Evolutionary conservation across 192 early-diverging fungal species (phyloP).

Genomic region (Coemansia sp.): DNA sequence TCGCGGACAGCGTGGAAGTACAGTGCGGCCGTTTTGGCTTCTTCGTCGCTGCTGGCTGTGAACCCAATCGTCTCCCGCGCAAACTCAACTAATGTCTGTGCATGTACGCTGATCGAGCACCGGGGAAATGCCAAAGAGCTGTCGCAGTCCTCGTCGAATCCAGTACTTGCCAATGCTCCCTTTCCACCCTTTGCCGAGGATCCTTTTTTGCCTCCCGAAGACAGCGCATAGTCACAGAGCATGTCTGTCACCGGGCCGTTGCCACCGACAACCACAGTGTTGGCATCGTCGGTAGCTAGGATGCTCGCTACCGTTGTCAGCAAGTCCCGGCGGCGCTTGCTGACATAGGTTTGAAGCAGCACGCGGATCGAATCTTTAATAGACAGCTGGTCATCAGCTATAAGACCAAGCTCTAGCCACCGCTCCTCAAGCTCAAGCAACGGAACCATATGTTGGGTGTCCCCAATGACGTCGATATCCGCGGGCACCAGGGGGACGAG

Average conservation of each 20-base stretch:
- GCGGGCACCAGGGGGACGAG: slow-evolving; percentile 33
- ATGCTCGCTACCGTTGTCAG: slow-evolving; percentile 36
- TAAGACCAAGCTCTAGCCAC: slow-evolving; percentile 39
- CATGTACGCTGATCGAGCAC: slow-evolving; percentile 45
- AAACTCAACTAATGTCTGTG: slow-evolving; percentile 54
- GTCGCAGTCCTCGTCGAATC: slow-evolving; percentile 12
- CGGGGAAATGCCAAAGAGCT: slow-evolving; percentile 32
- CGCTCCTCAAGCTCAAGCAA: slow-evolving; percentile 43
- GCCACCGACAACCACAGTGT: slow-evolving; percentile 45
- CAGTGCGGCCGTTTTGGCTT: slow-evolving; percentile 18
- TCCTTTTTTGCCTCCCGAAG: slow-evolving; percentile 12
- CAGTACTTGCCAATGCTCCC: slow-evolving; percentile 7
- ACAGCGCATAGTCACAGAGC: slow-evolving; percentile 12
- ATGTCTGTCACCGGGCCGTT: slow-evolving; percentile 25
- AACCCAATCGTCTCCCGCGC: slow-evolving; percentile 46
- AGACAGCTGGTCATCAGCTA: slow-evolving; percentile 18
- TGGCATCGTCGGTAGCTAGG: slow-evolving; percentile 39
- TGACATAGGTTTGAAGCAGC: slow-evolving; percentile 38
- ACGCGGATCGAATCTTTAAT: slow-evolving; percentile 30
- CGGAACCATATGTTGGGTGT: slow-evolving; percentile 33
- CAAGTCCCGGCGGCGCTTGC: slow-evolving; percentile 43
- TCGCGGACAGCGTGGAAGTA: slow-evolving; percentile 52
- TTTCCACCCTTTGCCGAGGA: slow-evolving; percentile 8
- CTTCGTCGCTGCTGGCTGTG: slow-evolving; percentile 12
- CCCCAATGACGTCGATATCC: slow-evolving; percentile 24